Percentiles rank a stretch among this genome's conserved stretches.
These are phyloP conservation scores for Candida pseudoglaebosa DNA, from an alignment of 805 yeast genomes.

Conservation along the genomic window DNA sequence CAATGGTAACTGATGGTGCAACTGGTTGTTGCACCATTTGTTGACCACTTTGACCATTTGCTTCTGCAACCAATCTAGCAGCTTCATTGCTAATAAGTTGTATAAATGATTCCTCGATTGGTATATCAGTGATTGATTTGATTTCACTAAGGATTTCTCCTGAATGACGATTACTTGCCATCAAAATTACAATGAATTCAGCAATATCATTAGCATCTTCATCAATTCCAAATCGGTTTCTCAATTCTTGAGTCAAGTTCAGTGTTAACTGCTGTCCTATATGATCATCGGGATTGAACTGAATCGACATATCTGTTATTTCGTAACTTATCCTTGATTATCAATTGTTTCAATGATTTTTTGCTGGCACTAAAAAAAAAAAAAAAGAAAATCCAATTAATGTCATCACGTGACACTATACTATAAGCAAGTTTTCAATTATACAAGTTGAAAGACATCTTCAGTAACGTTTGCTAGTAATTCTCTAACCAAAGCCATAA, in stretches of 20 bases:
- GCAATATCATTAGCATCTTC: conserved; percentile 57
- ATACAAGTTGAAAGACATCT: conserved; percentile 51
- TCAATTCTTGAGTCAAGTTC: conserved; percentile 32
- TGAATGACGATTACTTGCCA: conserved; percentile 62
- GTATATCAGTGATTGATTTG: conserved; percentile 55
- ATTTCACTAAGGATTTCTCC: conserved; percentile 60
- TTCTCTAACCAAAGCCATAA: conserved; percentile 51
- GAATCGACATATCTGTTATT: conserved; percentile 11
- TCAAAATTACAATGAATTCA: conserved; percentile 67
- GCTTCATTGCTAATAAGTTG: conserved; percentile 25
- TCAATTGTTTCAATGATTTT: neutral
- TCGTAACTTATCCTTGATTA: too few species aligned
- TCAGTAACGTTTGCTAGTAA: conserved; percentile 65
- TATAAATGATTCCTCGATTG: conserved; percentile 55
- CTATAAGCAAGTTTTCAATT: too few species aligned
- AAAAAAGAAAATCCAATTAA: neutral
- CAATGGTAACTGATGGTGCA: conserved; percentile 5
- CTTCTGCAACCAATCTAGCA: conserved; percentile 8
- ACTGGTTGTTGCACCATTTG: conserved; percentile 1
- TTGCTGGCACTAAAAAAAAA: neutral
- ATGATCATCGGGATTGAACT: conserved; percentile 38
- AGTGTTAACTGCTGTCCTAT: conserved; percentile 34
- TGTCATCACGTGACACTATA: neutral
- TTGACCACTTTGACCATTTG: conserved; percentile 7
- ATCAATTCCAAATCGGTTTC: conserved; percentile 24